These are phyloP conservation scores for Eutypa lata DNA, from an alignment of 2,329 filamentous ascomycete genomes.

Conservation along the genomic window DNA sequence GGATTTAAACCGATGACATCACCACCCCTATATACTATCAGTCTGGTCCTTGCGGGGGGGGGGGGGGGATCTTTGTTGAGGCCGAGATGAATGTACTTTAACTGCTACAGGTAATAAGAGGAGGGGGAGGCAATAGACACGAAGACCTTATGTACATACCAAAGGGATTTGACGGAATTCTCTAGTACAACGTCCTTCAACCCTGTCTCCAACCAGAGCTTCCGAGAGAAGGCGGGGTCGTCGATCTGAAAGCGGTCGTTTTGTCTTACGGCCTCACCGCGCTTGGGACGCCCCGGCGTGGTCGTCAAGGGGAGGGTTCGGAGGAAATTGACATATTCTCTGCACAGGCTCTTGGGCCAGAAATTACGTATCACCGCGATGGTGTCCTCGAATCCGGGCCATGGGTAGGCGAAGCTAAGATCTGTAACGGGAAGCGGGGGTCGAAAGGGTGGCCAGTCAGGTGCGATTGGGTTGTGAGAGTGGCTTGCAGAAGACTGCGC, in stretches of 20 bases:
- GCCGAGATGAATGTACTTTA: background rate
- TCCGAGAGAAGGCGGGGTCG: slow-evolving; percentile 69
- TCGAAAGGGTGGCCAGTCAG: slow-evolving; percentile 69
- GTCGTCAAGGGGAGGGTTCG: slow-evolving; percentile 64
- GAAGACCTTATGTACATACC: slow-evolving; percentile 41
- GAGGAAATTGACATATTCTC: slow-evolving; percentile 72
- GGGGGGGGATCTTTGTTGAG: background rate
- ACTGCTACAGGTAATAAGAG: background rate
- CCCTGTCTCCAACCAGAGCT: slow-evolving; percentile 74
- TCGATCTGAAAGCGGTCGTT: slow-evolving; percentile 87
- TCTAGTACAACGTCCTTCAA: slow-evolving; percentile 59
- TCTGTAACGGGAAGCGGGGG: slow-evolving; percentile 65
- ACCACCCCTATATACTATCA: slow-evolving; percentile 63
- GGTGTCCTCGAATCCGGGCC: slow-evolving; percentile 47
- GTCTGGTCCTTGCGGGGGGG: background rate
- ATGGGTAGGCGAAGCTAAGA: slow-evolving; percentile 56
- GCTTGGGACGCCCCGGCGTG: slow-evolving; percentile 74
- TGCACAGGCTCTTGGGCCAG: slow-evolving; percentile 72
- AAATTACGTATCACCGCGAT: slow-evolving; percentile 72
- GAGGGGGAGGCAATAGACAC: background rate
- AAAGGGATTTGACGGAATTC: slow-evolving; percentile 37
- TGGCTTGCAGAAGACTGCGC: slow-evolving; percentile 9
- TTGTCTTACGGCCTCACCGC: slow-evolving; percentile 76
- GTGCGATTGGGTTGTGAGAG: slow-evolving; percentile 16
- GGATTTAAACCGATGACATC: slow-evolving; percentile 80